These are phyloP conservation scores for Litchi chinensis DNA, from an alignment of 345 rosid species.

Conservation along the genomic window DNA sequence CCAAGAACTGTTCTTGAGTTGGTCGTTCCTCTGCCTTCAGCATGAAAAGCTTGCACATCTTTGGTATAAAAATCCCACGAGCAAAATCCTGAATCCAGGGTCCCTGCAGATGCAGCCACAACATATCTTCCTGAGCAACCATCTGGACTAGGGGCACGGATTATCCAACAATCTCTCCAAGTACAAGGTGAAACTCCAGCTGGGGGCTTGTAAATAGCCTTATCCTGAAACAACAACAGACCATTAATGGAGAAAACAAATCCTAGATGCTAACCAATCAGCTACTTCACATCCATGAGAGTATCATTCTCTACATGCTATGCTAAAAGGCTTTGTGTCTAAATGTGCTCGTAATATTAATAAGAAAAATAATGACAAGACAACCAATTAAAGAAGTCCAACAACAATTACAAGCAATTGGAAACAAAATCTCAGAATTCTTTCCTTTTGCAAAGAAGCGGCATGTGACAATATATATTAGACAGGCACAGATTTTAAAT, in stretches of 20 bases:
- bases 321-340: neutral
- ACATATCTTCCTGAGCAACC: slow-evolving; percentile 95
- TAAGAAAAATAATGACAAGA: neutral
- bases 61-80: slow-evolving; percentile 97
- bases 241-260: slow-evolving; percentile 8
- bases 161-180: slow-evolving; percentile 99
- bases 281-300: neutral
- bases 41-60: slow-evolving; percentile 70
- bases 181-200: slow-evolving; percentile 55
- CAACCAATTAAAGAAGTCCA: neutral
- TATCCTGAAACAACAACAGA: slow-evolving; percentile 57
- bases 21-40: slow-evolving; percentile 55
- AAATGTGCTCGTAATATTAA: neutral
- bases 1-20: slow-evolving; percentile 77
- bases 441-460: neutral
- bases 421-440: neutral
- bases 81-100: slow-evolving; percentile 90
- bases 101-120: slow-evolving; percentile 97
- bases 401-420: neutral
- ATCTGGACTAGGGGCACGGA: slow-evolving; percentile 90
- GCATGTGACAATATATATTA: neutral
- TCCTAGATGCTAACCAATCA: neutral
- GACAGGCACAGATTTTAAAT: neutral
- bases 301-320: neutral
- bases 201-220: slow-evolving; percentile 80